Conservation (phyloP, 345 rosid genomes). For the Pseudoturritis turrita region DNA sequence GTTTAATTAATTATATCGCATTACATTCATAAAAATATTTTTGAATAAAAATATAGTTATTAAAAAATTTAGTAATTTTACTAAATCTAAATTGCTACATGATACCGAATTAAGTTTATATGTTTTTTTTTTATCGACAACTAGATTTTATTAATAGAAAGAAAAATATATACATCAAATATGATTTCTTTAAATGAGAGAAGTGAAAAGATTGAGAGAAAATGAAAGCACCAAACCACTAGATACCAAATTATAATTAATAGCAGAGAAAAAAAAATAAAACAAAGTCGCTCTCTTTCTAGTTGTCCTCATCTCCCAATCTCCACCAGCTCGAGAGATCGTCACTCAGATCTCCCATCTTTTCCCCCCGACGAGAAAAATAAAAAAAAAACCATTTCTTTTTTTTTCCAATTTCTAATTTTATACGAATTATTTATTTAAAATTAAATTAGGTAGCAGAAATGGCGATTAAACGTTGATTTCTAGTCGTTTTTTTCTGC, state of each 20-base stretch:
- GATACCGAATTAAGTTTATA: no score
- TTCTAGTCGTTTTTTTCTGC: conserved; percentile 48
- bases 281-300: conserved; percentile 16
- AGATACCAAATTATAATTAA: conserved; percentile 27
- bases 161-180: no score
- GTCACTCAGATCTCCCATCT: conserved; percentile 32
- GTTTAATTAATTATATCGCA: not conserved
- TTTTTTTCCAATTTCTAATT: not conserved
- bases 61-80: no score
- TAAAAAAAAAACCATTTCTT: not conserved
- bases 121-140: no score
- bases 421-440: not conserved
- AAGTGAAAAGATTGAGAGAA: conserved; percentile 18
- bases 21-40: no score
- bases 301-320: conserved; percentile 24
- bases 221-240: conserved; percentile 24
- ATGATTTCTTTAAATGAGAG: not conserved
- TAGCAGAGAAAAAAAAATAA: not conserved
- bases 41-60: no score
- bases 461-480: conserved; percentile 34
- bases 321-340: conserved; percentile 15
- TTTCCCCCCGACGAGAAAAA: not conserved
- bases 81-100: no score
- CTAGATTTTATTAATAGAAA: no score
- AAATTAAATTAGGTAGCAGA: not conserved